Percentiles rank a stretch among this genome's conserved stretches.
phyloP scores from a whole-genome alignment of 306 rosid species.

The Cucurbita ficifolia region DNA sequence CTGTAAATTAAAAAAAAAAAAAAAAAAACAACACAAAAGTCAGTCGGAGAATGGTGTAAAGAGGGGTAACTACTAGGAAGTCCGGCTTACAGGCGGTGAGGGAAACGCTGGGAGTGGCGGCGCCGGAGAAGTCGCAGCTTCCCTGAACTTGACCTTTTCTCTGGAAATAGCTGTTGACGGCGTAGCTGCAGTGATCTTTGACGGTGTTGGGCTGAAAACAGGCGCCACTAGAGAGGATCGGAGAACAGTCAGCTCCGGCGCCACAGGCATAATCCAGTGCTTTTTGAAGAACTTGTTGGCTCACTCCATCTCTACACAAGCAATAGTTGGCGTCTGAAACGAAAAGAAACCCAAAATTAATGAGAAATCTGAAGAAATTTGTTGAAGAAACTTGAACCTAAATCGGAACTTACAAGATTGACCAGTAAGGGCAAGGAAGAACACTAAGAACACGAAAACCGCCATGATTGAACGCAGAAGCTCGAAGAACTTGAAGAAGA shows the following conservation, averaged over 20 bases:
- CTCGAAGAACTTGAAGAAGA: not conserved
- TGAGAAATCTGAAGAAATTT: not conserved
- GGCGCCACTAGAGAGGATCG: conserved; percentile 45
- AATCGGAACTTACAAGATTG: conserved; percentile 40
- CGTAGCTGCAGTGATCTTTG: conserved; percentile 79
- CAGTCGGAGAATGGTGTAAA: not conserved
- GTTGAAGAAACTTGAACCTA: not conserved
- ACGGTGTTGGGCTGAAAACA: conserved; percentile 78
- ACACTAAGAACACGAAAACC: conserved; percentile 20
- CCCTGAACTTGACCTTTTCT: conserved; percentile 42
- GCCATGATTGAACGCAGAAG: conserved; percentile 22
- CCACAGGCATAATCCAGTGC: conserved; percentile 92
- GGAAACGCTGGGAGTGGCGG: conserved; percentile 27
- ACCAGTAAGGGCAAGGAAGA: conserved; percentile 30
- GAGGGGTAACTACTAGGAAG: not conserved
- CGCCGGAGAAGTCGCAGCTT: conserved; percentile 67
- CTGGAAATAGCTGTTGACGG: conserved; percentile 87
- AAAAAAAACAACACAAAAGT: not conserved
- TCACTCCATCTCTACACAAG: conserved; percentile 63
- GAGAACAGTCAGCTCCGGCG: conserved; percentile 81
- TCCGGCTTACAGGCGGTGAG: conserved; percentile 38
- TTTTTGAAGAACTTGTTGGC: conserved; percentile 53
- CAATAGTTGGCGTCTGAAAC: conserved; percentile 60
- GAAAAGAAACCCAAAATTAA: no score
- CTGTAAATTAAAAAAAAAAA: conserved; percentile 18